A percentile compares a stretch with the other conserved stretches of the same genome.
These are phyloP conservation scores for Chalciporus sphaerocephalus DNA, from an alignment of 768 basidiomycete genomes.

Conservation along the genomic window DNA sequence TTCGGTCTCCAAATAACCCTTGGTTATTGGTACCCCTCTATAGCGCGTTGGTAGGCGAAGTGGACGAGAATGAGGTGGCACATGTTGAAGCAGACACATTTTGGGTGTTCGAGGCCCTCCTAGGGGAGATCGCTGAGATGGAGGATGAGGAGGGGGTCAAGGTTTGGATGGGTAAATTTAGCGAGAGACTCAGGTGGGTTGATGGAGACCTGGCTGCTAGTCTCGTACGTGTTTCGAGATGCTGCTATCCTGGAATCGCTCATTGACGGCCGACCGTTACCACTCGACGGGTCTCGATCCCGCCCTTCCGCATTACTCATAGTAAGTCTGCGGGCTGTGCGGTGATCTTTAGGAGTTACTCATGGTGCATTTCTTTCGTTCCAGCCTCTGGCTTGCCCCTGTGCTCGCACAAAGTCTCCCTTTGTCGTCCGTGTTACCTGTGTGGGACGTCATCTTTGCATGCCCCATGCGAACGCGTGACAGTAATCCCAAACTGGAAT, in stretches of 20 bases:
- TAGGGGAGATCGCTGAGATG: constrained; percentile 71
- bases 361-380: not conserved
- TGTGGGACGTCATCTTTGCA: constrained; percentile 74
- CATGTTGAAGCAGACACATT: constrained; percentile 80
- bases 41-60: constrained; percentile 55
- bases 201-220: constrained; percentile 58
- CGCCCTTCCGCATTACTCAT: constrained; percentile 71
- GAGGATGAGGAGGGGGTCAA: constrained; percentile 62
- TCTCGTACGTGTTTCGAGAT: constrained; percentile 41
- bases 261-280: constrained; percentile 32
- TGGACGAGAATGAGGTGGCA: constrained; percentile 53
- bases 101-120: constrained; percentile 73
- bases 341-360: not conserved
- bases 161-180: constrained; percentile 59
- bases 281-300: constrained; percentile 64
- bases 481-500: constrained; percentile 59
- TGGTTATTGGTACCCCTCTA: constrained; percentile 70
- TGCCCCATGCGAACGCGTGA: constrained; percentile 49
- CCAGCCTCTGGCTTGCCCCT: constrained; percentile 72
- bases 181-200: constrained; percentile 55
- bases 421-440: constrained; percentile 48
- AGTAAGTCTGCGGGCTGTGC: constrained; percentile 42
- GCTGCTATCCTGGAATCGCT: not conserved
- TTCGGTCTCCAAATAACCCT: constrained; percentile 62
- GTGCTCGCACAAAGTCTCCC: constrained; percentile 73